Base-by-base conservation (phyloP, 805 yeast genomes). In the Grigorovia yakushimaensis region DNA sequence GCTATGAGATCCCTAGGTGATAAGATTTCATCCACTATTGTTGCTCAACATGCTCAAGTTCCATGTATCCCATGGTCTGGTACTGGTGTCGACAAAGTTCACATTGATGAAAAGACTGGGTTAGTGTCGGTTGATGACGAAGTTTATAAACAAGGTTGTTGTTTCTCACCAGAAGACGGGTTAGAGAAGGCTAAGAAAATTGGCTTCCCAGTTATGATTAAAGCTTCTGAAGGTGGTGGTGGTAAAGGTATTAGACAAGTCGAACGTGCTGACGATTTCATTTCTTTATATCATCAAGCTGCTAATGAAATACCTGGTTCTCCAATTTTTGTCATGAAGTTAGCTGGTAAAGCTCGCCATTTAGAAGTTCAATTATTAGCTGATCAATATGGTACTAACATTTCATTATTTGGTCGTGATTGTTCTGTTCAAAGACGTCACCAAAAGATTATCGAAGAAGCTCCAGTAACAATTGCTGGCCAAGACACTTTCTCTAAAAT, bases 11-110 rank as follows among this genome's bases (percentile, higher is more conserved):
- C 98, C n/a, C 74, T 93, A 49, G 99, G 99, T 74, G 99, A 93
- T 71, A 93, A 93, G 68, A 93, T 93, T 59, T 86, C 96, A 42
- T 87, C 96, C 46, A 93, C 99, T 8, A 93, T 93, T 63, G 99
- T 93, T 48, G 99, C 99, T 21, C 99, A 93, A 73, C 98, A 91
- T 64, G 98, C 98, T 18, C 71, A 84, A 39, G 98, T 93, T 39
- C 99, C 99, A 41, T 91, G 98, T 76, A 93, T 93, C 56, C 98
- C 98, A 51, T 93, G 99, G 99, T 88, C 97, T 10, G 99, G 99
- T 67, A 86, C 98, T 23, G 98, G 98, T 57, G 95, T 93, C 46
- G 86, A 82, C 52, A 73, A 83, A 49, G 98, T 93, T 49, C 62
- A 66, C 23, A 66, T 87, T 46, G 95, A 93, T 66, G 59, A 68